phyloP scores from a whole-genome alignment of 2,329 filamentous ascomycete species.

The Kalaharituber pfeilii region DNA sequence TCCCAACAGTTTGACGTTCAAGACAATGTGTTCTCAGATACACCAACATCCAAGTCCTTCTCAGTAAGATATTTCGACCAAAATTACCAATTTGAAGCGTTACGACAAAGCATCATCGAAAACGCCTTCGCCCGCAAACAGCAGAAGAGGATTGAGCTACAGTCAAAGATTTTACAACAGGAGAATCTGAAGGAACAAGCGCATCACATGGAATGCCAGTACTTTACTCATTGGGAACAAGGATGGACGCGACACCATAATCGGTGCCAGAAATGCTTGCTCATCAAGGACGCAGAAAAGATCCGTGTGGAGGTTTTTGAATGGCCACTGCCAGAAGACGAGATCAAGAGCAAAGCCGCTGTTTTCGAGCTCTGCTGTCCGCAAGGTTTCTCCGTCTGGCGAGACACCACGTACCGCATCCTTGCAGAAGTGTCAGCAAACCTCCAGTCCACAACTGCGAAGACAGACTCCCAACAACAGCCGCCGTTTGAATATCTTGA shows the following conservation, averaged over 20 bases:
- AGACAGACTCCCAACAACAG: background rate
- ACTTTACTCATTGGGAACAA: background rate
- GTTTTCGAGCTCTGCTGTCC: slow-evolving; percentile 31
- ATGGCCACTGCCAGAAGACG: slow-evolving; percentile 27
- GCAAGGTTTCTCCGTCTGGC: slow-evolving; percentile 26
- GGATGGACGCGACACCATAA: slow-evolving; percentile 15
- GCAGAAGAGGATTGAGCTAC: slow-evolving; percentile 27
- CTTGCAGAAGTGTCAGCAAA: slow-evolving; percentile 12
- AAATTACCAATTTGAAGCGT: slow-evolving; percentile 29
- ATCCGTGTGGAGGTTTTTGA: slow-evolving; percentile 30
- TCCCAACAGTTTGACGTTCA: slow-evolving; percentile 13
- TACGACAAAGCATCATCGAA: slow-evolving; percentile 2
- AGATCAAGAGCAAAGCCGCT: slow-evolving; percentile 24
- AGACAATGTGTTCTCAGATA: slow-evolving; percentile 27
- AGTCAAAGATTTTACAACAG: slow-evolving; percentile 23
- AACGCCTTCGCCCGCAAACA: slow-evolving; percentile 6
- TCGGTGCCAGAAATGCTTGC: slow-evolving; percentile 27
- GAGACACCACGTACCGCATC: slow-evolving; percentile 31
- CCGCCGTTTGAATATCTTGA: background rate
- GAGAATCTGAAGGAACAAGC: slow-evolving; percentile 19
- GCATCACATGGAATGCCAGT: background rate
- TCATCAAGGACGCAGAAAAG: slow-evolving; percentile 21
- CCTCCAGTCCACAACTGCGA: background rate
- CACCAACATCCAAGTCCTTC: slow-evolving; percentile 29
- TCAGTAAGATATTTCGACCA: slow-evolving; percentile 33